A percentile compares a stretch with the other conserved stretches of the same genome.
Evolutionary conservation across 495 filamentous ascomycete genomes (phyloP).

Genomic region (Amniculicola lignicola): DNA sequence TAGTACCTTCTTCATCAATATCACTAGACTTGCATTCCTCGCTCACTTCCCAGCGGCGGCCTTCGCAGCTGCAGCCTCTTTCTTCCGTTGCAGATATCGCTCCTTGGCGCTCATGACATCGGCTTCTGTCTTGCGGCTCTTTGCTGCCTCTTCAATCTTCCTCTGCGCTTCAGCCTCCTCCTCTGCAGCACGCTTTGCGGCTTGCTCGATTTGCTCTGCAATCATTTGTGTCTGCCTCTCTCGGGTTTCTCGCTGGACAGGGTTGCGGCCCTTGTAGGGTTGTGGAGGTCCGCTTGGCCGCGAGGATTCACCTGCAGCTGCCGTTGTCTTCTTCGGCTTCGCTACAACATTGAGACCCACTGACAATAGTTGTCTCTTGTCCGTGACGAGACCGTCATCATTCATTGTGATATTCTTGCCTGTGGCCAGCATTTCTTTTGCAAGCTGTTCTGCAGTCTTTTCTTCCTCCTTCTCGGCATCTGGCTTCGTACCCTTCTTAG

Average conservation of each 20-base stretch:
- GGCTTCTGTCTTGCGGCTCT: slow-evolving; percentile 67
- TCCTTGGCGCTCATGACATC: slow-evolving; percentile 87
- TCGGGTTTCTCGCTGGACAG: slow-evolving; percentile 57
- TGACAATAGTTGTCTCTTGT: slow-evolving; percentile 84
- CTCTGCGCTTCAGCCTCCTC: slow-evolving; percentile 69
- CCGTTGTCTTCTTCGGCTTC: slow-evolving; percentile 50
- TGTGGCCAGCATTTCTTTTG: slow-evolving; percentile 66
- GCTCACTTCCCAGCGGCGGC: slow-evolving; percentile 18
- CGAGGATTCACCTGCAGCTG: neutral
- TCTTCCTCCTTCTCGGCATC: slow-evolving; percentile 42
- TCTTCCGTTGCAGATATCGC: slow-evolving; percentile 81
- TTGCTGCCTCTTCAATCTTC: slow-evolving; percentile 68
- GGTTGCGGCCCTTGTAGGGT: slow-evolving; percentile 39
- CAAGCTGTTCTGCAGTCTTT: slow-evolving; percentile 69
- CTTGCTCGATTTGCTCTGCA: slow-evolving; percentile 73
- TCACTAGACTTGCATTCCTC: too few species aligned
- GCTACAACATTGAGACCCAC: slow-evolving; percentile 82
- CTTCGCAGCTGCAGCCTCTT: slow-evolving; percentile 45
- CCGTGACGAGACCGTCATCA: slow-evolving; percentile 90
- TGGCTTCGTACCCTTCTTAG: slow-evolving; percentile 49
- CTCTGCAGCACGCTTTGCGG: slow-evolving; percentile 66
- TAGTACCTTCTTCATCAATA: too few species aligned
- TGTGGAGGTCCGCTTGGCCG: neutral
- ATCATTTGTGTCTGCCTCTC: slow-evolving; percentile 86
- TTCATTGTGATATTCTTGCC: slow-evolving; percentile 74